Conservation (phyloP, 306 rosid genomes). For the Rubus parviflorus region DNA sequence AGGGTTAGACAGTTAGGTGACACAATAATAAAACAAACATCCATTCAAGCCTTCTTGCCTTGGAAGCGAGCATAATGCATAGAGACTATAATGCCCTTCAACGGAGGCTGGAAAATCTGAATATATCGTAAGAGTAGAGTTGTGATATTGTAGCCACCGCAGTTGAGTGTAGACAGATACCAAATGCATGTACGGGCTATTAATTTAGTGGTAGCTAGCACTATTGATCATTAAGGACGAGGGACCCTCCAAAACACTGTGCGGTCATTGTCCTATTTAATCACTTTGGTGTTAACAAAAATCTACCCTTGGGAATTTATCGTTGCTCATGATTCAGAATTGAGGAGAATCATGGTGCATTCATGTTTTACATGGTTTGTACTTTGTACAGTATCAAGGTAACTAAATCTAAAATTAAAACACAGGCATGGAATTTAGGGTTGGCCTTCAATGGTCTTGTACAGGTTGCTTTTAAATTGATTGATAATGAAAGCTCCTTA, state of each 20-base stretch:
- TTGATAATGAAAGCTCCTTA: background rate
- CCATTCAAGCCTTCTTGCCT: slow-evolving; percentile 34
- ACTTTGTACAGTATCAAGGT: background rate
- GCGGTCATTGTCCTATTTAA: slow-evolving; percentile 17
- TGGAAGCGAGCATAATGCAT: slow-evolving; percentile 23
- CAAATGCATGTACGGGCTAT: slow-evolving; percentile 3
- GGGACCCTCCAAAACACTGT: background rate
- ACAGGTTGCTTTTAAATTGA: background rate
- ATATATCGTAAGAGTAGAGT: background rate
- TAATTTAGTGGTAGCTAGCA: slow-evolving; percentile 6
- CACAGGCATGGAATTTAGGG: background rate
- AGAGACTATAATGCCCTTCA: slow-evolving; percentile 11
- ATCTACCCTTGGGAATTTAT: background rate
- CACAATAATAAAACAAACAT: slow-evolving; percentile 20
- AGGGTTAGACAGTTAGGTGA: slow-evolving; percentile 23
- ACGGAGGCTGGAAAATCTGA: background rate
- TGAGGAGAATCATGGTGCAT: background rate
- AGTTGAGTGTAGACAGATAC: background rate
- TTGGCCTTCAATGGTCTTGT: background rate
- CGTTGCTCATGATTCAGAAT: background rate
- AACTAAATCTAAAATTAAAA: background rate
- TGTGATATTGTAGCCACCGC: background rate
- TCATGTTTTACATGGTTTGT: background rate
- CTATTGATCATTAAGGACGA: background rate
- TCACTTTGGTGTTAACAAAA: background rate